These are phyloP conservation scores for Angomonas ambiguus DNA, from an alignment of 208 protist species.

Conservation along the genomic window DNA sequence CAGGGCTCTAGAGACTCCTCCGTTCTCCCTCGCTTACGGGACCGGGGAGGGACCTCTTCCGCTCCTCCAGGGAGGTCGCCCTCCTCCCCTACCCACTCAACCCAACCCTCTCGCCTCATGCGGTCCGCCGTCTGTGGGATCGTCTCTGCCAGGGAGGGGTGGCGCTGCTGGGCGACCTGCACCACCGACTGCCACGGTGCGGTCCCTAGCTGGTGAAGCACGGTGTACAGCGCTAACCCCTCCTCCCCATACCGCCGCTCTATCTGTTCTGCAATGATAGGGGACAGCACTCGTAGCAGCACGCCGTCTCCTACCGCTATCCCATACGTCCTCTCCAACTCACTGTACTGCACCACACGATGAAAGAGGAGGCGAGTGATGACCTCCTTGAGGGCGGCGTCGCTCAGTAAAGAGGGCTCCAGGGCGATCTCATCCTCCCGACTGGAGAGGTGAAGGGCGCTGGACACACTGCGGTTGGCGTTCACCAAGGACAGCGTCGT, in stretches of 20 bases:
- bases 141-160: conserved; percentile 16
- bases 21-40: not conserved
- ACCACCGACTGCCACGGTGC: conserved; percentile 37
- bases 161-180: conserved; percentile 43
- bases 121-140: conserved; percentile 33
- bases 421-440: not conserved
- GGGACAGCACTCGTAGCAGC: conserved; percentile 58
- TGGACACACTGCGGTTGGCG: not conserved
- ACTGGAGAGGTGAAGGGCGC: not conserved
- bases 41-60: not conserved
- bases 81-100: conserved; percentile 30
- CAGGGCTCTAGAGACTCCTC: conserved; percentile 21
- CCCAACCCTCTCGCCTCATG: conserved; percentile 43
- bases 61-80: not conserved
- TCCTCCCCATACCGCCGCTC: conserved; percentile 53
- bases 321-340: conserved; percentile 33
- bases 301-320: conserved; percentile 49
- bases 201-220: conserved; percentile 54
- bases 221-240: conserved; percentile 40
- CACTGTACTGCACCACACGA: conserved; percentile 42
- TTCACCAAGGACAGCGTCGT: not conserved
- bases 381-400: conserved; percentile 68
- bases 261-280: conserved; percentile 40
- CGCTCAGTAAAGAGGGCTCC: conserved; percentile 14
- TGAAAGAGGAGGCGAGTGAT: conserved; percentile 70